Conservation (phyloP, 2,329 filamentous ascomycete species). For the Neocatenulostroma microsporum region DNA sequence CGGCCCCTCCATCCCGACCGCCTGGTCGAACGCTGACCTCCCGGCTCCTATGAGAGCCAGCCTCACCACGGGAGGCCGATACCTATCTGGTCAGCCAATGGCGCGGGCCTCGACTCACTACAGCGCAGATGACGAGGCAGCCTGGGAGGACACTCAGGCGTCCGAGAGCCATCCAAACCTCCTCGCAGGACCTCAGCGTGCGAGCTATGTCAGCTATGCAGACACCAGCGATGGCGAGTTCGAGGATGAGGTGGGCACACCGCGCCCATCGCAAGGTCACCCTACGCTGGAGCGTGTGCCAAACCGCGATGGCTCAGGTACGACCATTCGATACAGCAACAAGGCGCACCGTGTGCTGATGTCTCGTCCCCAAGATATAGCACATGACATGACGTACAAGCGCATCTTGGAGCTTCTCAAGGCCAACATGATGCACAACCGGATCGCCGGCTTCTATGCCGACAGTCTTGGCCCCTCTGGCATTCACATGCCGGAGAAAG, state of each 20-base stretch:
- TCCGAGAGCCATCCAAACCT: conserved; percentile 10
- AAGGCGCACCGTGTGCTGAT: background rate
- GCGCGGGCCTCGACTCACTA: conserved; percentile 4
- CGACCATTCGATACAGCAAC: too few species aligned
- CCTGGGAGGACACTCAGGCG: conserved; percentile 10
- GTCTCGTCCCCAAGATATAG: background rate
- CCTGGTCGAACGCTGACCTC: conserved; percentile 7
- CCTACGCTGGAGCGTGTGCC: conserved; percentile 2
- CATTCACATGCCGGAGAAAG: too few species aligned
- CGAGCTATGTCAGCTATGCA: conserved; percentile 17
- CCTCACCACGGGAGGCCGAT: background rate
- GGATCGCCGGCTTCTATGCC: too few species aligned
- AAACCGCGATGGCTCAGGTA: too few species aligned
- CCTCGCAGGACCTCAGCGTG: conserved; percentile 2
- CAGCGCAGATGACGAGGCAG: background rate
- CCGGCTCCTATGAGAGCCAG: background rate
- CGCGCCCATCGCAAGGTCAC: conserved; percentile 4
- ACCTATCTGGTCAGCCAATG: background rate
- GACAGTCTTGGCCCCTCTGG: too few species aligned
- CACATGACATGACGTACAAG: background rate
- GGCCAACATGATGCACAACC: too few species aligned
- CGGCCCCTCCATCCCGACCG: background rate
- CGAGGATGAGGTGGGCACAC: conserved; percentile 1
- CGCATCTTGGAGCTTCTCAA: background rate
- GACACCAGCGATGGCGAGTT: conserved; percentile 17